Conservation (phyloP, 2,329 filamentous ascomycete species). For the Hypomyces perniciosus region DNA sequence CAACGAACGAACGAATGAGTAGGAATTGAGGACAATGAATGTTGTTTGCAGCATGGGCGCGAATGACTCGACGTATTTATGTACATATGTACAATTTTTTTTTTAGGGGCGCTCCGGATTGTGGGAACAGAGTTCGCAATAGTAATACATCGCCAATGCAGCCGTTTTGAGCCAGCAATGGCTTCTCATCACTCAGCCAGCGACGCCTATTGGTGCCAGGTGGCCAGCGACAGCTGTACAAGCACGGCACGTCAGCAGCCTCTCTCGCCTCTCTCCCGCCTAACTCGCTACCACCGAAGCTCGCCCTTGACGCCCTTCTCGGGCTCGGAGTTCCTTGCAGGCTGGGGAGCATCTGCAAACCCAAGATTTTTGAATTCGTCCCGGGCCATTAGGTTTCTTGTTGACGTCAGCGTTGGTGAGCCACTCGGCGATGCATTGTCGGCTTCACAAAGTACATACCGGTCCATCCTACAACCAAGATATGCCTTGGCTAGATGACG, state of each 20-base stretch:
- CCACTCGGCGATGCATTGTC: slow-evolving; percentile 26
- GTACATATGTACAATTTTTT: too few relatives aligned
- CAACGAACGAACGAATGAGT: not conserved
- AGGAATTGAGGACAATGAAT: not conserved
- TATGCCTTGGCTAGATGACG: slow-evolving; percentile 83
- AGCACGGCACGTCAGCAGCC: slow-evolving; percentile 2
- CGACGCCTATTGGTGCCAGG: too few relatives aligned
- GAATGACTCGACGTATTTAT: too few relatives aligned
- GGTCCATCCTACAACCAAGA: slow-evolving; percentile 87
- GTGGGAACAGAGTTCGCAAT: too few relatives aligned
- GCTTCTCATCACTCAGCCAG: not conserved
- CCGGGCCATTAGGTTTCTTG: slow-evolving; percentile 87
- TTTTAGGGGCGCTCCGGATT: too few relatives aligned
- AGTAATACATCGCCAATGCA: too few relatives aligned
- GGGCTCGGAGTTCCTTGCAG: slow-evolving; percentile 17
- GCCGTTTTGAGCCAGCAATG: not conserved
- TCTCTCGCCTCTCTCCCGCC: slow-evolving; percentile 3
- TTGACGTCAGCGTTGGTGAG: slow-evolving; percentile 8
- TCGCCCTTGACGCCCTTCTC: slow-evolving; percentile 34
- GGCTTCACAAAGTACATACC: slow-evolving; percentile 40
- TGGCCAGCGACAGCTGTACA: not conserved
- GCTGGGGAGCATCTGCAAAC: slow-evolving; percentile 42
- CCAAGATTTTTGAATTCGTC: slow-evolving; percentile 95
- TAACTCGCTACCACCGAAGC: slow-evolving; percentile 27
- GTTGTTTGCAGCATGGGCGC: too few relatives aligned